Evolutionary conservation across 2,329 filamentous ascomycete species (phyloP).

Genomic region (Curvularia eragrostidis): DNA sequence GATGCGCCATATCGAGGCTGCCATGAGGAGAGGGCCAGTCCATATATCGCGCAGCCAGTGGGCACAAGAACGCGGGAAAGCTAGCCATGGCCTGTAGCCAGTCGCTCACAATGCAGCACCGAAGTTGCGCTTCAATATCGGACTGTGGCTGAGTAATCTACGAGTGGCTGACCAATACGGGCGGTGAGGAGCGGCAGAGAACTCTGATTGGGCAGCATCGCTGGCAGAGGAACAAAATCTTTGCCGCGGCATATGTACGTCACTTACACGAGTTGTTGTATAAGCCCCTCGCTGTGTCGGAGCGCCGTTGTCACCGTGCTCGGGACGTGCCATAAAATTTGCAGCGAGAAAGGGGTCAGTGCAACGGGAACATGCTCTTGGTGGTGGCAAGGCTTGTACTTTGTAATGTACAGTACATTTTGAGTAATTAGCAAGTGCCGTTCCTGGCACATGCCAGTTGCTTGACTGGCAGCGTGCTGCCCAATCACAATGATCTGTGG

Average conservation of each 20-base stretch:
- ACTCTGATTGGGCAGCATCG: constrained; percentile 4
- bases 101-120: constrained; percentile 1
- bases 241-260: constrained; percentile 7
- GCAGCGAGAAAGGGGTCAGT: neutral
- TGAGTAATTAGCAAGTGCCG: neutral
- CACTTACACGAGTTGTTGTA: constrained; percentile 11
- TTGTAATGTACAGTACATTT: no score
- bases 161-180: constrained; percentile 3
- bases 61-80: neutral
- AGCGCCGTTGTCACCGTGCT: constrained; percentile 10
- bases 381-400: no score
- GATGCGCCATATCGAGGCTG: neutral
- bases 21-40: neutral
- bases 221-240: neutral
- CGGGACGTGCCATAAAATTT: neutral
- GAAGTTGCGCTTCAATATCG: constrained; percentile 3
- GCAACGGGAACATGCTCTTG: neutral
- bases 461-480: neutral
- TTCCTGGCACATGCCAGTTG: neutral
- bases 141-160: constrained; percentile 14
- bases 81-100: neutral
- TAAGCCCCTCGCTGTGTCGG: constrained; percentile 3
- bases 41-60: constrained; percentile 5
- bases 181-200: neutral
- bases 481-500: neutral